These are phyloP conservation scores for Pichia manshurica DNA, from an alignment of 805 yeast species.

Conservation along the genomic window DNA sequence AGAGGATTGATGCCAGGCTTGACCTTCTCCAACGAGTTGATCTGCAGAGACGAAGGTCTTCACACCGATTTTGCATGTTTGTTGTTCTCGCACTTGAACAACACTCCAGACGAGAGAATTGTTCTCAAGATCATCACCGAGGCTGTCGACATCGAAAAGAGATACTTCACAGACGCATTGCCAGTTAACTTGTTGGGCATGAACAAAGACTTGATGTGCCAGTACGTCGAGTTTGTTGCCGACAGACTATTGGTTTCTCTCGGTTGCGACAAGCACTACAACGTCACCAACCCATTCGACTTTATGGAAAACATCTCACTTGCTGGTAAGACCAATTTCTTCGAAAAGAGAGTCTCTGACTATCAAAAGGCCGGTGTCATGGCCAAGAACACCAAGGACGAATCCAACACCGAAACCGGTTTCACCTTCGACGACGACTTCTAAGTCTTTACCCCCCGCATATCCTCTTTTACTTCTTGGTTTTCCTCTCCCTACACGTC, in stretches of 20 bases:
- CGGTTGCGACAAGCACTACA: slow-evolving; percentile 86
- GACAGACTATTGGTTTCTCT: slow-evolving; percentile 88
- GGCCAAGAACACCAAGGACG: slow-evolving; percentile 54
- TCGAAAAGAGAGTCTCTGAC: slow-evolving; percentile 97
- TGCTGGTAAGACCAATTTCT: slow-evolving; percentile 98
- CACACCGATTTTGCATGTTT: slow-evolving; percentile 98
- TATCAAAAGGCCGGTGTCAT: slow-evolving; percentile 99
- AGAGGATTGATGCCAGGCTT: slow-evolving; percentile 99
- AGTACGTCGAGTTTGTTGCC: slow-evolving; percentile 96
- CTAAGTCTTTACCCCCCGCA: slow-evolving; percentile 34
- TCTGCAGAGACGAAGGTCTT: slow-evolving; percentile 97
- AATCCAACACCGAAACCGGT: slow-evolving; percentile 39
- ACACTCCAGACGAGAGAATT: slow-evolving; percentile 76
- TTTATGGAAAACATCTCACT: slow-evolving; percentile 98
- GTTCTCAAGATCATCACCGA: slow-evolving; percentile 86
- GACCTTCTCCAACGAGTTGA: slow-evolving; percentile 95
- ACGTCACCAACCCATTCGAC: slow-evolving; percentile 91
- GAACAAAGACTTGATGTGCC: slow-evolving; percentile 92
- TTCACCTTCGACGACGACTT: slow-evolving; percentile 93
- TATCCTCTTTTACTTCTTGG: not conserved
- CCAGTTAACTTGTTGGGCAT: slow-evolving; percentile 92
- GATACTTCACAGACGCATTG: slow-evolving; percentile 89
- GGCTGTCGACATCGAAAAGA: slow-evolving; percentile 92
- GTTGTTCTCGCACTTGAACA: slow-evolving; percentile 84
- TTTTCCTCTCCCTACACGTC: not conserved